Evolutionary conservation across 2,329 filamentous ascomycete genomes (phyloP).

Genomic region (Colletotrichum destructivum): DNA sequence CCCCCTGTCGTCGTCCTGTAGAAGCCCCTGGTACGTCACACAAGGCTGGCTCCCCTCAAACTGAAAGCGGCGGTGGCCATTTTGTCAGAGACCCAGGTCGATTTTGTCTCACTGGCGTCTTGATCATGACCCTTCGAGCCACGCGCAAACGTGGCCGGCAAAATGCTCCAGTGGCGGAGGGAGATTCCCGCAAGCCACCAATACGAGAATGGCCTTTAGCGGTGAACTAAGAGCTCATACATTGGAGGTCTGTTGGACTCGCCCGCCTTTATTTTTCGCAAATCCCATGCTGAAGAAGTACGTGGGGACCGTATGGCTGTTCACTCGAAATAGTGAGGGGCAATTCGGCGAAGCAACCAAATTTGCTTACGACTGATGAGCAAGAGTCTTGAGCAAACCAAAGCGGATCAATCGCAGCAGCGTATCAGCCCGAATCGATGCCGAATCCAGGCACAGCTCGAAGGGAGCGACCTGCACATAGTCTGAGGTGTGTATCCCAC

Average conservation of each 20-base stretch:
- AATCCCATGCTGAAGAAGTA: neutral
- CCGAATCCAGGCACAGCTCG: slow-evolving; percentile 25
- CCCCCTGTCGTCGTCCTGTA: neutral
- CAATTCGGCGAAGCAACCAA: neutral
- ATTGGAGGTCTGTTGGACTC: neutral
- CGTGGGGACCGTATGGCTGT: neutral
- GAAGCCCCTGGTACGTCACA: neutral
- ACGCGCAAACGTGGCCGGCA: slow-evolving; percentile 15
- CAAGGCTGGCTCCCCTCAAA: neutral
- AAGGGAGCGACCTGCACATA: slow-evolving; percentile 27
- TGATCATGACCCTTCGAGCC: slow-evolving; percentile 7
- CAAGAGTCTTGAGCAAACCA: neutral
- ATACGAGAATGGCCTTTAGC: neutral
- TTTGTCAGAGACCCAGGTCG: neutral
- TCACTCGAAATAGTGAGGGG: neutral
- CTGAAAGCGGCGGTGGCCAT: neutral
- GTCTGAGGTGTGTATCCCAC: slow-evolving; percentile 26
- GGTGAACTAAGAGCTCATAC: neutral
- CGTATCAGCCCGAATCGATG: neutral
- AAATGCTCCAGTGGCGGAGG: slow-evolving; percentile 19
- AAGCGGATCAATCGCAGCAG: slow-evolving; percentile 10
- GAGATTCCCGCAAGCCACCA: slow-evolving; percentile 22
- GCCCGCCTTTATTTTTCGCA: too few species aligned
- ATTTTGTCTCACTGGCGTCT: slow-evolving; percentile 23
- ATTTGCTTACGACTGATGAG: neutral